Percentiles rank a stretch among this genome's conserved stretches.
These are phyloP conservation scores for Flagelloscypha sp. DNA, from an alignment of 768 basidiomycete genomes.

Conservation along the genomic window DNA sequence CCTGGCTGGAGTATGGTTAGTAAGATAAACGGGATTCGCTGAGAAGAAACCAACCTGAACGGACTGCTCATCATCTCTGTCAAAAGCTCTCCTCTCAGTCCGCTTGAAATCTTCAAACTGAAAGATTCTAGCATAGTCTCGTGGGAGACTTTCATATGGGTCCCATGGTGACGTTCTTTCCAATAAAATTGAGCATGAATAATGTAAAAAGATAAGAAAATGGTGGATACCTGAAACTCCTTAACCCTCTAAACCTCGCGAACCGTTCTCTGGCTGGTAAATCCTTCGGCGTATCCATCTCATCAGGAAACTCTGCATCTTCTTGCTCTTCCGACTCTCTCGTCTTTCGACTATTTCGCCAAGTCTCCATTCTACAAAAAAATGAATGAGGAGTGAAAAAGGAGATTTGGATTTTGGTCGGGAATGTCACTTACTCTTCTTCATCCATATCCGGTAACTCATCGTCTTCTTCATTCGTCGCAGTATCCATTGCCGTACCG, in stretches of 20 bases:
- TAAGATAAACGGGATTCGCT: not conserved
- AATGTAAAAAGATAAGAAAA: too few relatives aligned
- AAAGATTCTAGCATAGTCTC: conserved; percentile 92
- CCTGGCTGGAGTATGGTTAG: conserved; percentile 50
- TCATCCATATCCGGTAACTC: conserved; percentile 53
- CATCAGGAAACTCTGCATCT: conserved; percentile 88
- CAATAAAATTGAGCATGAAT: too few relatives aligned
- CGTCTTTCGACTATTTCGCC: too few relatives aligned
- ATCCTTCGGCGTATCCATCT: conserved; percentile 90
- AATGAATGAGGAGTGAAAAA: conserved; percentile 5
- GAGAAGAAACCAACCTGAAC: conserved; percentile 11
- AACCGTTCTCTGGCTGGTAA: conserved; percentile 74
- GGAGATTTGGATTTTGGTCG: not conserved
- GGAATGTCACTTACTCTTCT: conserved; percentile 32
- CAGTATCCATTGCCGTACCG: conserved; percentile 30
- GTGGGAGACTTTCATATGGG: conserved; percentile 89
- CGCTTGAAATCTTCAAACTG: conserved; percentile 93
- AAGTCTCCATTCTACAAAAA: conserved; percentile 49
- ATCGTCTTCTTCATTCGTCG: conserved; percentile 48
- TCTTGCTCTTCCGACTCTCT: conserved; percentile 71
- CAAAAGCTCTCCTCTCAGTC: conserved; percentile 68
- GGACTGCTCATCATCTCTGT: conserved; percentile 53
- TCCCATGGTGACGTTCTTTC: conserved; percentile 97
- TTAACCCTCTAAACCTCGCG: conserved; percentile 85
- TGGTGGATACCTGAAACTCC: too few relatives aligned